phyloP scores from a whole-genome alignment of 495 filamentous ascomycete species.

The Aspergillus avenaceus region DNA sequence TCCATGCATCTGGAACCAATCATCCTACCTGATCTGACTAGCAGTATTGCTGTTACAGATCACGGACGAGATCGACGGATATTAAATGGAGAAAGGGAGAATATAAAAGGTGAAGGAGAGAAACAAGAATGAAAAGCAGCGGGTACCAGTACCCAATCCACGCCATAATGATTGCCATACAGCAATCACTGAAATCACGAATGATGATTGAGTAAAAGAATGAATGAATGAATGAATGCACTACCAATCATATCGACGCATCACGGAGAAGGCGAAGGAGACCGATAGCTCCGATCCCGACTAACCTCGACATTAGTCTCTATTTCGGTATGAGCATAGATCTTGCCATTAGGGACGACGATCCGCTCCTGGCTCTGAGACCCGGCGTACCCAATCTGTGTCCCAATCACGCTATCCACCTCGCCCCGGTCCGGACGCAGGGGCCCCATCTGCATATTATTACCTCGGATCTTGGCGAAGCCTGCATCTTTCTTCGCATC shows the following conservation, averaged over 20 bases:
- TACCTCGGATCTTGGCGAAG: conserved; percentile 28
- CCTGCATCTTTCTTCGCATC: conserved; percentile 20
- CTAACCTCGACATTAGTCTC: conserved; percentile 32
- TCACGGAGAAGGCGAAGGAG: not conserved
- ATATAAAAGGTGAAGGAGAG: not conserved
- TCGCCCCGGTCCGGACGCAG: conserved; percentile 7
- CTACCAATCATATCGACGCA: too few species aligned
- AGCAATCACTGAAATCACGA: too few species aligned
- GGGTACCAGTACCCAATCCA: too few species aligned
- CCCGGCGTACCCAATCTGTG: conserved; percentile 19
- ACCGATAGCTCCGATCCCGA: conserved; percentile 3
- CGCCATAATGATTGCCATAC: too few species aligned
- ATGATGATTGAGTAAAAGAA: too few species aligned
- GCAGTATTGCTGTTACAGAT: too few species aligned
- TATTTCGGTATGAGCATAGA: conserved; percentile 34
- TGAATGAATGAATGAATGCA: too few species aligned
- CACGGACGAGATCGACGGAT: too few species aligned
- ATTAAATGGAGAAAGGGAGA: not conserved
- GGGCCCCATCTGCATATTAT: conserved; percentile 17
- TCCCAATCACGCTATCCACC: conserved; percentile 17
- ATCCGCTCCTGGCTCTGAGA: conserved; percentile 32
- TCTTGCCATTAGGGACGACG: conserved; percentile 34
- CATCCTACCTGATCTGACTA: too few species aligned
- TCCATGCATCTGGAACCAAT: too few species aligned
- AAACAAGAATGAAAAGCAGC: not conserved